phyloP scores from a whole-genome alignment of 345 rosid genomes.

The Hirschfeldia incana region DNA sequence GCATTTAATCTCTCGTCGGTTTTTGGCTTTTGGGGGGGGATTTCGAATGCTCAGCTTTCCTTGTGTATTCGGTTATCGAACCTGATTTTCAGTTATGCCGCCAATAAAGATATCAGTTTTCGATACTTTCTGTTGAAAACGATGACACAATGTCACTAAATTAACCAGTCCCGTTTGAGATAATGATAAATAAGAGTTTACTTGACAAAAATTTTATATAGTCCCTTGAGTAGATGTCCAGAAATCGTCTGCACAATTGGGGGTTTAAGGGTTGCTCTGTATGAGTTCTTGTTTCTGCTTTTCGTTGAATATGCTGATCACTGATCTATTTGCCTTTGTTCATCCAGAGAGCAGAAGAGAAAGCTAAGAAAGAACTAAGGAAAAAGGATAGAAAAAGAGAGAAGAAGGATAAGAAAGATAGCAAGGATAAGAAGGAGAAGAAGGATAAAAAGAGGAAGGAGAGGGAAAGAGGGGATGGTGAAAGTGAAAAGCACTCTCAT shows the following conservation, averaged over 20 bases:
- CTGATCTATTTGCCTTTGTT: not conserved
- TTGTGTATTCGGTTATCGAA: not conserved
- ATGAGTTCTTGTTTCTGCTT: not conserved
- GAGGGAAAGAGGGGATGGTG: slow-evolving; percentile 33
- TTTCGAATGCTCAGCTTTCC: slow-evolving; percentile 30
- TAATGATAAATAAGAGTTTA: not conserved
- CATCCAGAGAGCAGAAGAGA: slow-evolving; percentile 28
- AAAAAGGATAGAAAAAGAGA: not conserved
- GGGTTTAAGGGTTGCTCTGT: not conserved
- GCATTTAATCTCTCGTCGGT: slow-evolving; percentile 17
- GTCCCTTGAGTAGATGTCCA: not conserved
- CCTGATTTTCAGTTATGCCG: not conserved
- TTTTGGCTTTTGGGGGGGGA: not conserved
- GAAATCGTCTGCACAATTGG: not conserved
- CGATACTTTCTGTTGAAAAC: not conserved
- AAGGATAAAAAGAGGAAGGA: slow-evolving; percentile 21
- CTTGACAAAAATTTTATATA: not conserved
- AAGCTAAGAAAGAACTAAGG: slow-evolving; percentile 34
- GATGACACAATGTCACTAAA: not conserved
- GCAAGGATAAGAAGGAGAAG: not conserved
- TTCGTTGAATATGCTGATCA: not conserved
- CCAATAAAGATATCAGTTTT: not conserved
- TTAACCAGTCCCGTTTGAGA: not conserved
- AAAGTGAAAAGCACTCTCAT: slow-evolving; percentile 20
- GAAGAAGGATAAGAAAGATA: not conserved